phyloP scores from a whole-genome alignment of 1,284 basidiomycete species.

The Sanguinoderma infundibulare region DNA sequence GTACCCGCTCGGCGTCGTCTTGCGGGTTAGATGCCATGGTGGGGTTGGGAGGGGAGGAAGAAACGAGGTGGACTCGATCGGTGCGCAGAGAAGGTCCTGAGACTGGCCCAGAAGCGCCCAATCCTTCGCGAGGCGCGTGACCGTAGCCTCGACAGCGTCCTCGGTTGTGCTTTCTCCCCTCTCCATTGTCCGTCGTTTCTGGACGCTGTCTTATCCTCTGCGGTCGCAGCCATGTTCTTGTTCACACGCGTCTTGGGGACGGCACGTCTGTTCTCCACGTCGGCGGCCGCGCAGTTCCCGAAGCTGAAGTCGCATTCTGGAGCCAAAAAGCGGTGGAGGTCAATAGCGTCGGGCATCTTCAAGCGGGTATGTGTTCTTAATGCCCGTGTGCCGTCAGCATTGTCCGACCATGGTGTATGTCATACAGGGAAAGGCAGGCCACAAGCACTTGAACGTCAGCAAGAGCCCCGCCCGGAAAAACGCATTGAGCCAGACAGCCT shows the following conservation, averaged over 20 bases:
- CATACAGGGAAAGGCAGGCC: slow-evolving; percentile 67
- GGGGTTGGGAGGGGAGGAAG: slow-evolving; percentile 27
- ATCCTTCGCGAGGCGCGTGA: background rate
- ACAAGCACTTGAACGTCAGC: slow-evolving; percentile 71
- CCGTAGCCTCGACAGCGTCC: background rate
- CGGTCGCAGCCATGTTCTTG: slow-evolving; percentile 27
- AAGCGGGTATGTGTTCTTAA: slow-evolving; percentile 65
- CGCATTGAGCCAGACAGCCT: slow-evolving; percentile 63
- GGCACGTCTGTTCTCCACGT: slow-evolving; percentile 41
- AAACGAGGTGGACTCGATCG: slow-evolving; percentile 9
- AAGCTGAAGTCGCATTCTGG: slow-evolving; percentile 82
- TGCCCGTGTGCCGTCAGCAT: background rate
- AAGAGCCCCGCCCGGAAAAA: slow-evolving; percentile 73
- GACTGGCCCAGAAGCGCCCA: background rate
- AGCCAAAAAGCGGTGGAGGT: slow-evolving; percentile 82
- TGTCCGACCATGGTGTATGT: slow-evolving; percentile 6
- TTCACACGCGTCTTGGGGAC: slow-evolving; percentile 30
- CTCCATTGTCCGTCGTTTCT: background rate
- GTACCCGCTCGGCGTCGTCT: slow-evolving; percentile 79
- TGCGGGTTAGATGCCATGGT: slow-evolving; percentile 59
- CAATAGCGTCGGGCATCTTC: slow-evolving; percentile 70
- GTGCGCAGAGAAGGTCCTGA: background rate
- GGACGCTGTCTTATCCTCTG: background rate
- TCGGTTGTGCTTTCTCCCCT: background rate
- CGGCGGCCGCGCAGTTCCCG: slow-evolving; percentile 35